Base-by-base conservation (phyloP, 225 moss, liverwort and hornwort genomes). In the Rhytidiadelphus loreus region DNA sequence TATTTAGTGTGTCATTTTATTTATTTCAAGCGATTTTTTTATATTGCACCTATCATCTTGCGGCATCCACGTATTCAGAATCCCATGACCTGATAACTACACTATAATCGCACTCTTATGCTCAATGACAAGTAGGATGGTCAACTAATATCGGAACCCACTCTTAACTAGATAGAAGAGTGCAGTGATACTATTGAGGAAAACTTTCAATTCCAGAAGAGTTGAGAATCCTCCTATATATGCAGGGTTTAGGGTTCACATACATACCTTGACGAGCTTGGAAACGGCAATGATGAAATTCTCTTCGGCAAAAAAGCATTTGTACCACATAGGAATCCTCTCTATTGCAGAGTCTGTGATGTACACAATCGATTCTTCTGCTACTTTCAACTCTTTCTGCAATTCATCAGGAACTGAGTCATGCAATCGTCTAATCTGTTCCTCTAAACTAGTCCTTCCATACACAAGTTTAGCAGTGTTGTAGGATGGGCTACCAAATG, bases 241-340 rank as follows among this genome's bases (percentile, higher is more conserved):
- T 53, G 68, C 39, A 68, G 37, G 30, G n/a, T n/a, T n/a, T 20
- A n/a, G 33, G 66, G 35, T 35, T 46, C 12, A 33, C 59, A 32
- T 77, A 91, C 92, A 32, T 77, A 93, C 94, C 91, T 94, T 93
- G 64, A 93, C 92, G 32, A 94, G 90, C 84, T 86, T 90, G 55
- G 92, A 30, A 69, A 91, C 48, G 24, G 52, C 91, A 35, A 91
- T 89, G 65, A 93, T 58, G 84, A 94, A 93, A 10, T 84, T 41
- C 13, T 90, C 89, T 66, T 86, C 88, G 6, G 90, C 84, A 13
- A 94, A 94, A 69, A 88, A 90, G 56, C 94, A 94, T 79, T 85
- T 93, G 82, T 91, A 93, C 94, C 94, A 94, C 90, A 94, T 85
- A 3, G 94, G 92, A 66, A 94, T 93, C 53, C 87, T 89, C 62